Evolutionary conservation across 257 asterid species (phyloP).

Genomic region (Schizonepeta tenuifolia): DNA sequence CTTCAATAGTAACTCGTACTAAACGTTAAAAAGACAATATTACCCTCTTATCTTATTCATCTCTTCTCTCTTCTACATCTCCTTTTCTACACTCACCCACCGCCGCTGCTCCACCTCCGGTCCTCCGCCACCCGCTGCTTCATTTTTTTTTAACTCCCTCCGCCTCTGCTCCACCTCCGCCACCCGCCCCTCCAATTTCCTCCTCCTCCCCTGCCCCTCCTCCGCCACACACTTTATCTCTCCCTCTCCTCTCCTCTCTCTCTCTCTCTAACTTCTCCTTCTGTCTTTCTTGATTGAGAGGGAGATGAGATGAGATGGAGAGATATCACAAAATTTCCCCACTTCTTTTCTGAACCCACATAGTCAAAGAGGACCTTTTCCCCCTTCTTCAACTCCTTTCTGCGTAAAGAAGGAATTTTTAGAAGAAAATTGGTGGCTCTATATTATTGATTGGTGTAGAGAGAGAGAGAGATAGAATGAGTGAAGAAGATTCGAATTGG

Average conservation of each 20-base stretch:
- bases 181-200: no score
- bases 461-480: constrained; percentile 45
- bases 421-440: not conserved
- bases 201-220: not conserved
- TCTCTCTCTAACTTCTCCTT: constrained; percentile 8
- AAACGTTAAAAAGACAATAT: no score
- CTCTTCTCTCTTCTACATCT: no score
- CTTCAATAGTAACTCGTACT: no score
- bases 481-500: constrained; percentile 85
- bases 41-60: no score
- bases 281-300: constrained; percentile 31
- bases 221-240: not conserved
- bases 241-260: not conserved
- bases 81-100: no score
- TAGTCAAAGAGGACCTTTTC: not conserved
- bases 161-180: no score
- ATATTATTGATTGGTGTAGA: not conserved
- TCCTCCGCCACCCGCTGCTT: no score
- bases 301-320: constrained; percentile 14
- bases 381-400: constrained; percentile 17
- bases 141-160: no score
- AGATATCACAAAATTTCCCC: not conserved
- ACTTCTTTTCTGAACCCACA: constrained; percentile 10
- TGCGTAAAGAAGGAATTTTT: constrained; percentile 23
- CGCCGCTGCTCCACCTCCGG: no score